A percentile compares a stretch with the other conserved stretches of the same genome.
phyloP scores from a whole-genome alignment of 2,329 filamentous ascomycete species.

The Phoma sp. region DNA sequence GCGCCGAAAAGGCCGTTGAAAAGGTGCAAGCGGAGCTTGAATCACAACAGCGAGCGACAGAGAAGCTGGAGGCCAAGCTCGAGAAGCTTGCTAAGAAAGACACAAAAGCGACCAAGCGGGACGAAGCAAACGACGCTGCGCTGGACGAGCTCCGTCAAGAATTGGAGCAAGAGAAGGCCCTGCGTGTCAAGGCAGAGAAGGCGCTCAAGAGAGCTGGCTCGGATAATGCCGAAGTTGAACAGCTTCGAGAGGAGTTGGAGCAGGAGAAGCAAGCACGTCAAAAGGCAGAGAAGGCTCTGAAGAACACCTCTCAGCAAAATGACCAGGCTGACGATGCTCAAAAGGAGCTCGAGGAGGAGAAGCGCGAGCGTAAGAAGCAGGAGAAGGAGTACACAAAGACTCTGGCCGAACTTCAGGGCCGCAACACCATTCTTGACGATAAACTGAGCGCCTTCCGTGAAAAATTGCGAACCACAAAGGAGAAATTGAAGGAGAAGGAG shows the following conservation, averaged over 20 bases:
- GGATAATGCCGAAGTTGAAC: conserved; percentile 34
- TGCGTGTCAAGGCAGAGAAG: conserved; percentile 39
- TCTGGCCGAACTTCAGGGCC: conserved; percentile 65
- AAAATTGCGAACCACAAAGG: conserved; percentile 72
- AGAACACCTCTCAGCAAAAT: conserved; percentile 51
- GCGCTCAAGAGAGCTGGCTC: conserved; percentile 41
- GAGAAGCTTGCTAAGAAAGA: conserved; percentile 44
- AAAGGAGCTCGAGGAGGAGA: conserved; percentile 58
- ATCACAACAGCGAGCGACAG: conserved; percentile 36
- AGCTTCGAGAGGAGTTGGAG: conserved; percentile 47
- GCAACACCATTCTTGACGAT: conserved; percentile 70
- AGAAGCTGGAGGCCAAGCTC: conserved; percentile 40
- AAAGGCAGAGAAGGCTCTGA: conserved; percentile 38
- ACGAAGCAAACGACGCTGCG: conserved; percentile 39
- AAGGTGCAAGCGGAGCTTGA: conserved; percentile 42
- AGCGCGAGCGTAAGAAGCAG: conserved; percentile 57
- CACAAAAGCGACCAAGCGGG: conserved; percentile 45
- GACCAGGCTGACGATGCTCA: conserved; percentile 56
- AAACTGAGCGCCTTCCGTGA: conserved; percentile 72
- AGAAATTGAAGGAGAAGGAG: conserved; percentile 72
- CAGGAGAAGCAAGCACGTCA: conserved; percentile 48
- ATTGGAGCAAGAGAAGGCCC: conserved; percentile 52
- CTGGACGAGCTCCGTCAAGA: conserved; percentile 40
- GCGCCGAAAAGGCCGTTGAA: conserved; percentile 44
- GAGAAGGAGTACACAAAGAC: conserved; percentile 63